Evolutionary conservation across 2,329 filamentous ascomycete species (phyloP).

Genomic region (Pestalotiopsis sp.): DNA sequence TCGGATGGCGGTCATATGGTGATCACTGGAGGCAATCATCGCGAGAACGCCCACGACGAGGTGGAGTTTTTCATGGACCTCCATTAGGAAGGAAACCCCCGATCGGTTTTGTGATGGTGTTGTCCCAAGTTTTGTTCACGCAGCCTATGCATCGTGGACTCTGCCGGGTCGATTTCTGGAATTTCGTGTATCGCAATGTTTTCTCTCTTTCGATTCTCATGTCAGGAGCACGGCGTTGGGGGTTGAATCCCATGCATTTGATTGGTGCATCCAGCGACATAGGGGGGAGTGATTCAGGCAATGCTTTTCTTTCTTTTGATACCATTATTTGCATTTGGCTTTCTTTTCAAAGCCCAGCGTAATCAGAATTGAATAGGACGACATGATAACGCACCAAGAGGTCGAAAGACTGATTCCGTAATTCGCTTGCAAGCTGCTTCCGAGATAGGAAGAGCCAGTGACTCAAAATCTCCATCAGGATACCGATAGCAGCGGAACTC

Average conservation of each 20-base stretch:
- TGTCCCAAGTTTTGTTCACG: background rate
- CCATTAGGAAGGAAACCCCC: no score
- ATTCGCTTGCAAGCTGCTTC: background rate
- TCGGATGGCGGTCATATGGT: no score
- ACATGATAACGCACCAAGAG: background rate
- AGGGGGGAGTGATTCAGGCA: background rate
- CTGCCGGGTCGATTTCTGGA: background rate
- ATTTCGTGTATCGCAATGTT: background rate
- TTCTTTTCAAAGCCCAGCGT: background rate
- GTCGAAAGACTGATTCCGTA: background rate
- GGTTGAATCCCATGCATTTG: background rate
- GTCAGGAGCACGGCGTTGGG: conserved; percentile 20
- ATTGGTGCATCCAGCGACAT: background rate
- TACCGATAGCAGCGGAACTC: background rate
- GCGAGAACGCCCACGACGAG: no score
- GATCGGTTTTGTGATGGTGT: no score
- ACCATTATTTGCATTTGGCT: background rate
- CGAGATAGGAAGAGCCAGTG: background rate
- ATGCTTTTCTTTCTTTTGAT: background rate
- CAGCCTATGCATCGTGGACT: background rate
- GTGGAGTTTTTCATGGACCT: no score
- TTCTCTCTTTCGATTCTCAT: conserved; percentile 17
- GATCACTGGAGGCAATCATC: no score
- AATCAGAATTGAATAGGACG: background rate
- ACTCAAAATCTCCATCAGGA: background rate